Evolutionary conservation across 2,329 filamentous ascomycete species (phyloP).

Genomic region (Verticillium dahliae): DNA sequence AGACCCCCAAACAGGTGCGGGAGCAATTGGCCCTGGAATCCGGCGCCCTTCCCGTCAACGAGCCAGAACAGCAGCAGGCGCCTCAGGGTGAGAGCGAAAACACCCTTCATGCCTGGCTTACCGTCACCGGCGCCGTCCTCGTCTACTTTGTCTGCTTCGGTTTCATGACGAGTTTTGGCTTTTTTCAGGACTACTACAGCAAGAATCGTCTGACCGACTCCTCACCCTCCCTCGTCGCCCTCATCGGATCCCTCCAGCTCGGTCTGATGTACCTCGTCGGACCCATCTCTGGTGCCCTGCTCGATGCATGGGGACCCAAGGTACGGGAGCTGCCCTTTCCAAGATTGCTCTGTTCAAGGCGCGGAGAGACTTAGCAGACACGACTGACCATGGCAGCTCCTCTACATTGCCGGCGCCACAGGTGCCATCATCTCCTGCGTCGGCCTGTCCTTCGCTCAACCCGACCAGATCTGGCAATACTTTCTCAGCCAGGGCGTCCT

Average conservation of each 20-base stretch:
- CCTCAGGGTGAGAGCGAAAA: not conserved
- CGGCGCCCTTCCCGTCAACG: not conserved
- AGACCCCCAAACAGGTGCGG: not conserved
- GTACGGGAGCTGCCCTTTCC: not conserved
- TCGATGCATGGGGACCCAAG: slow-evolving; percentile 21
- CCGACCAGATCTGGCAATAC: slow-evolving; percentile 24
- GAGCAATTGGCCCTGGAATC: not conserved
- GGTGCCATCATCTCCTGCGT: slow-evolving; percentile 6
- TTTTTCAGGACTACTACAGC: slow-evolving; percentile 37
- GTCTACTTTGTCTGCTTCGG: slow-evolving; percentile 14
- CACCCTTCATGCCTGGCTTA: slow-evolving; percentile 4
- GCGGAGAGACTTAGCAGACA: not conserved
- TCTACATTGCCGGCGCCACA: slow-evolving; percentile 6
- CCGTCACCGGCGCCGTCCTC: slow-evolving; percentile 7
- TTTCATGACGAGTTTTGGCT: slow-evolving; percentile 34
- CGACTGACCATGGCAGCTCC: not conserved
- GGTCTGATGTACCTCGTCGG: slow-evolving; percentile 32
- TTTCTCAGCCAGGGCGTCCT: slow-evolving; percentile 27
- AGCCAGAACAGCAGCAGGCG: not conserved
- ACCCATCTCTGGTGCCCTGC: slow-evolving; percentile 30
- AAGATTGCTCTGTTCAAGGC: no score
- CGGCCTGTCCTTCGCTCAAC: slow-evolving; percentile 7
- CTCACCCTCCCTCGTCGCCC: slow-evolving; percentile 31
- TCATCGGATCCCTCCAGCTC: slow-evolving; percentile 35
- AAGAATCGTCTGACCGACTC: slow-evolving; percentile 21